Evolutionary conservation across 164 flowering plant species (phyloP), one percentile per base, ranked within the genome.

Genomic region (Kingdonia uniflora): DNA sequence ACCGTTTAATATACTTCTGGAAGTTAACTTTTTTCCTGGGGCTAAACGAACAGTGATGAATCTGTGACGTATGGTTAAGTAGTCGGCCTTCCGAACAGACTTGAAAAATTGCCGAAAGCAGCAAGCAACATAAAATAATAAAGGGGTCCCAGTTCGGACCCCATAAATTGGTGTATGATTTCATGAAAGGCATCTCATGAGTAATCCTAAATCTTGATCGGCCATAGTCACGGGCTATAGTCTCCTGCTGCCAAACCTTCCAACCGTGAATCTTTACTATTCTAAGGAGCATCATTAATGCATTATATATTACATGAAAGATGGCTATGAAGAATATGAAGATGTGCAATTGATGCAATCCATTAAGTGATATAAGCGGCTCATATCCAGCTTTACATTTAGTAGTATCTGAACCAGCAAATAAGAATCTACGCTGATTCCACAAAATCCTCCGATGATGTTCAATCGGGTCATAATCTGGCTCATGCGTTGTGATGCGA

Each of bases 131-230:
- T 80, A 80, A 55, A 87, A 87, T 75, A 83, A 71, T 67, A 84
- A n/a, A 0, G 94, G 87, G 56, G 68, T 68, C 51, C 73, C 71
- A 37, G 80, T 29, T n/a, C n/a, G n/a, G n/a, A n/a, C n/a, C n/a
- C 97, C 90, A 94, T 58, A 73, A 79, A 66, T 79, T 80, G 25
- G 78, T 69, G 56, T 94, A 97, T 16, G 81, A 79, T 68, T 72
- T 81, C 64, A 94, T 96, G 63, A 94, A 94, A 47, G 99, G 85
- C 59, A 96, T 94, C 73, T 94, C 81, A 65, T 87, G 97, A 39
- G 91, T 78, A 55, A 94, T 84, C 72, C 99, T 81, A 69, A 94
- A 87, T 70, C 99, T 83, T 47, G 95, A 66, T 59, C 84, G 91
- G 83, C 35, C 35, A 29, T 29, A 29, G 8, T 8, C 35, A 29